These are phyloP conservation scores for Senecio squalidus DNA, from an alignment of 140 eudicot species.

Conservation along the genomic window DNA sequence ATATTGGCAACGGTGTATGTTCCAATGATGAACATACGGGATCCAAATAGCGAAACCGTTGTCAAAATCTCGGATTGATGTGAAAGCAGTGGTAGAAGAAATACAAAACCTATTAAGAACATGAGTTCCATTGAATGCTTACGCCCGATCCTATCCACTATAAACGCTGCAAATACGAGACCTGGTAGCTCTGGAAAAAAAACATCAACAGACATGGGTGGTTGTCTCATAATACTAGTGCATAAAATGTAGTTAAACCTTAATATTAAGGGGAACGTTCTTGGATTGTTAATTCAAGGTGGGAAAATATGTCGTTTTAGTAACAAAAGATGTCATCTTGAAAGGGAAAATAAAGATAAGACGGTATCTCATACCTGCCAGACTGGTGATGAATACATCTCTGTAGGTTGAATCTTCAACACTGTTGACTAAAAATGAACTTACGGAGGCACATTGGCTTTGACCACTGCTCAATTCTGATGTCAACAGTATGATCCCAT, in stretches of 20 bases:
- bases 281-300: not conserved
- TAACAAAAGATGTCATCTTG: not conserved
- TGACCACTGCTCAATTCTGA: constrained; percentile 54
- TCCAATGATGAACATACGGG: constrained; percentile 54
- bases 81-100: constrained; percentile 54
- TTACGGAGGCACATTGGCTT: constrained; percentile 28
- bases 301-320: not conserved
- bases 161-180: constrained; percentile 48
- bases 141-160: constrained; percentile 77
- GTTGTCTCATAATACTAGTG: not conserved
- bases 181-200: constrained; percentile 72
- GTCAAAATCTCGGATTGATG: constrained; percentile 38
- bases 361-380: constrained; percentile 53
- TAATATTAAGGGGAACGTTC: not conserved
- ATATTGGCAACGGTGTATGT: constrained; percentile 46
- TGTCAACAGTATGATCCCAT: constrained; percentile 74
- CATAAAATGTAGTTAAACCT: not conserved
- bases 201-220: not conserved
- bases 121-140: constrained; percentile 62
- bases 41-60: constrained; percentile 44
- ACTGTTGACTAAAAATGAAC: constrained; percentile 2
- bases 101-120: constrained; percentile 42
- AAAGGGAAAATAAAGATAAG: not conserved
- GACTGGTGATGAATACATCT: constrained; percentile 75
- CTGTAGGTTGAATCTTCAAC: constrained; percentile 37